Evolutionary conservation across 2,329 filamentous ascomycete species (phyloP).

Genomic region (Talaromyces sp.): DNA sequence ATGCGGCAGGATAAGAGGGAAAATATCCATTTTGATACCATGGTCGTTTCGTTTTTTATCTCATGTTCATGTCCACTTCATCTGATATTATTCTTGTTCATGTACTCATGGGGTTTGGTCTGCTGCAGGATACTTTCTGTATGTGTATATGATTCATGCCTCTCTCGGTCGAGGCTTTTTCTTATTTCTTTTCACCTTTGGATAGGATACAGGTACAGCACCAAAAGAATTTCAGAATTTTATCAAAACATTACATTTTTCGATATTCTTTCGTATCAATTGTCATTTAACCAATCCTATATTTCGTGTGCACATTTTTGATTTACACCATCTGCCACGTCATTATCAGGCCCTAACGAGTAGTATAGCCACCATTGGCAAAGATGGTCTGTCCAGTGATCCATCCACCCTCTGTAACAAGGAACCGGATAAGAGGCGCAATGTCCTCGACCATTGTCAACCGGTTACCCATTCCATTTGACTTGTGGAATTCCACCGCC

Average conservation of each 20-base stretch:
- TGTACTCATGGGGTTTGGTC: background rate
- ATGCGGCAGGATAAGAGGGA: conserved; percentile 3
- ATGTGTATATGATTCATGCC: conserved; percentile 5
- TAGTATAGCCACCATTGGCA: conserved; percentile 53
- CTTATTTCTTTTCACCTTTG: background rate
- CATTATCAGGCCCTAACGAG: conserved; percentile 31
- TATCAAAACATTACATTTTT: background rate
- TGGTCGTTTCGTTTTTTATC: conserved; percentile 4
- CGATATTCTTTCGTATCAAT: background rate
- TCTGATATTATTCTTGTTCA: background rate
- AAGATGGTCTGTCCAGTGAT: conserved; percentile 53
- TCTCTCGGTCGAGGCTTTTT: background rate
- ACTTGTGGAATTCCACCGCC: conserved; percentile 36
- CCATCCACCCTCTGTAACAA: conserved; percentile 50
- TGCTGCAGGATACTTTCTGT: background rate
- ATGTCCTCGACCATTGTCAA: background rate
- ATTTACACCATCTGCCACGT: no score
- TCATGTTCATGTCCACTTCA: conserved; percentile 1
- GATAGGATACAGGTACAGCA: background rate
- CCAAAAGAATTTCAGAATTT: background rate
- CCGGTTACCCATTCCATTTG: background rate
- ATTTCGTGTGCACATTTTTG: no score
- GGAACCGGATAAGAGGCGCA: conserved; percentile 27
- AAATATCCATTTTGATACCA: conserved; percentile 15
- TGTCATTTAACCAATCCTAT: background rate